Evolutionary conservation across 2,329 filamentous ascomycete genomes (phyloP).

Genomic region (Penicillium sp.): DNA sequence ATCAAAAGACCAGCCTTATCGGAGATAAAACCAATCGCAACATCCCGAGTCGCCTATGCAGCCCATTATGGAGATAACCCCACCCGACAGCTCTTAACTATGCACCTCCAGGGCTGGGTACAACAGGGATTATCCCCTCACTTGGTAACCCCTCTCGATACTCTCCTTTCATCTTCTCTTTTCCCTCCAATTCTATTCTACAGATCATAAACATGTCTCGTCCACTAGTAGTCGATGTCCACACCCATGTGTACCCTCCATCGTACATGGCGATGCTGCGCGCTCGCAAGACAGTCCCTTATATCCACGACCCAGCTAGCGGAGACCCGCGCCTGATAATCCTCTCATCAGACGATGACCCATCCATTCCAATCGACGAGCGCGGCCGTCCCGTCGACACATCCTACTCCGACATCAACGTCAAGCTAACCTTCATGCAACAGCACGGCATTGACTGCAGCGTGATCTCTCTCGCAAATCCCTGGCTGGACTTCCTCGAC

Average conservation of each 20-base stretch:
- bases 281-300: slow-evolving; percentile 47
- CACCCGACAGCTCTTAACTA: too few species aligned
- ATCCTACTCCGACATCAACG: slow-evolving; percentile 74
- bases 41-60: too few species aligned
- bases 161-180: background rate
- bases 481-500: slow-evolving; percentile 84
- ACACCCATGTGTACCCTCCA: slow-evolving; percentile 63
- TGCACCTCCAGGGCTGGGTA: too few species aligned
- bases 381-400: slow-evolving; percentile 79
- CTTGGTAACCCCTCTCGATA: background rate
- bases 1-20: background rate
- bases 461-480: slow-evolving; percentile 85
- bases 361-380: slow-evolving; percentile 35
- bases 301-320: slow-evolving; percentile 40
- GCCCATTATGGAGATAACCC: too few species aligned
- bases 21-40: background rate
- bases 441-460: slow-evolving; percentile 76
- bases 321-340: slow-evolving; percentile 43
- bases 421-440: slow-evolving; percentile 87
- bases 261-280: slow-evolving; percentile 58
- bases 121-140: background rate
- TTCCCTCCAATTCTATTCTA: background rate
- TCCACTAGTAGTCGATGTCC: slow-evolving; percentile 55
- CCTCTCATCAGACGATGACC: slow-evolving; percentile 45
- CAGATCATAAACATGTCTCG: slow-evolving; percentile 13